Conservation (phyloP, 768 basidiomycete species). For the Hydnomerulius pinastri region DNA sequence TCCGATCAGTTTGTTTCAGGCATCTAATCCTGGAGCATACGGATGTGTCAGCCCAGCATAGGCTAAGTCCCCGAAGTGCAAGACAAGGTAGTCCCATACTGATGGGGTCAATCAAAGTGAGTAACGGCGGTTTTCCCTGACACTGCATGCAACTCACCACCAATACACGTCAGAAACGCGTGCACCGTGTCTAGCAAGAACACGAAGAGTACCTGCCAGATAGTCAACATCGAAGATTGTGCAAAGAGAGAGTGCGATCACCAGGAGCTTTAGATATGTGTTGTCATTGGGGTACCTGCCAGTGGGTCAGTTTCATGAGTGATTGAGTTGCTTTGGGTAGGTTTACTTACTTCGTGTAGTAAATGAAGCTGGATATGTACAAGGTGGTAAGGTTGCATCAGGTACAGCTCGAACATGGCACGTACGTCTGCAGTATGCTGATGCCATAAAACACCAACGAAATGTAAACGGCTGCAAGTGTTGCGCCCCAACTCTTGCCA, state of each 20-base stretch:
- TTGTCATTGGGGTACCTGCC: constrained; percentile 17
- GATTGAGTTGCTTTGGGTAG: background rate
- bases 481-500: constrained; percentile 24
- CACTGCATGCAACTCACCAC: constrained; percentile 12
- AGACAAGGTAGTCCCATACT: constrained; percentile 26
- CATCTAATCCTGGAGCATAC: too few species aligned
- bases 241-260: background rate
- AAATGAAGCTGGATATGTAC: constrained; percentile 19
- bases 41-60: constrained; percentile 17
- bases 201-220: constrained; percentile 23
- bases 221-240: background rate
- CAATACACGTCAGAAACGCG: constrained; percentile 15
- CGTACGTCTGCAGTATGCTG: constrained; percentile 28
- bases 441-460: constrained; percentile 24
- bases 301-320: background rate
- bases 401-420: background rate
- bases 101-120: background rate
- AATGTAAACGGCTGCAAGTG: constrained; percentile 18
- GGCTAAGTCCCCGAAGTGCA: constrained; percentile 21
- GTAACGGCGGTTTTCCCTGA: background rate
- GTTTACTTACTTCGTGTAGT: constrained; percentile 24
- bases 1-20: constrained; percentile 7
- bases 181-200: constrained; percentile 21
- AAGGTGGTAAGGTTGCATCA: background rate
- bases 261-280: constrained; percentile 14